Conservation (phyloP, 2,329 filamentous ascomycete species). For the Aspergillus clavatus region DNA sequence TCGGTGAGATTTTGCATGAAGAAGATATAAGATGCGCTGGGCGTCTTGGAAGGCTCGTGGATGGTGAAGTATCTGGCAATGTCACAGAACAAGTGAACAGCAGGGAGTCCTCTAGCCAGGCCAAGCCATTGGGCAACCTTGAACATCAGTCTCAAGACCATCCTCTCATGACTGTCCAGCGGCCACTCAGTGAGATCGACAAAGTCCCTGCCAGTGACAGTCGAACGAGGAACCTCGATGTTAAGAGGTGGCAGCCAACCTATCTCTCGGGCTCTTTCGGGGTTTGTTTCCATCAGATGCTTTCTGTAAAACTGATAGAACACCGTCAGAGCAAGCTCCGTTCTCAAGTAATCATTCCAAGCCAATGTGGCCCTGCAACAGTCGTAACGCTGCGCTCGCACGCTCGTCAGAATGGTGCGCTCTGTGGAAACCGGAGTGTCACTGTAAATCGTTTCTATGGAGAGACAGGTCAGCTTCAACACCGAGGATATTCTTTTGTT, state of each 20-base stretch:
- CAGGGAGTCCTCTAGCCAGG: constrained; percentile 21
- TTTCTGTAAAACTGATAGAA: constrained; percentile 19
- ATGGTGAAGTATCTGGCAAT: constrained; percentile 20
- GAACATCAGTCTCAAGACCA: constrained; percentile 16
- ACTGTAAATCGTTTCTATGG: constrained; percentile 14
- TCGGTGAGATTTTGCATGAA: constrained; percentile 15
- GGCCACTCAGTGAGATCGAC: constrained; percentile 14
- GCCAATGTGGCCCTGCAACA: constrained; percentile 16
- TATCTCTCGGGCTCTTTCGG: constrained; percentile 12
- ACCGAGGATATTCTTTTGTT: neutral
- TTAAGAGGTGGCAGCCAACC: constrained; percentile 17
- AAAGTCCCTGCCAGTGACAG: constrained; percentile 5
- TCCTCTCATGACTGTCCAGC: constrained; percentile 1
- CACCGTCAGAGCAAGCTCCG: constrained; percentile 15
- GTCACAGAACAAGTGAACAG: constrained; percentile 28
- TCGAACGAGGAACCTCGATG: constrained; percentile 8
- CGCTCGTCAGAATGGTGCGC: constrained; percentile 12
- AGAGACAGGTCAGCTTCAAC: neutral
- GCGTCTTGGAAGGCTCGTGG: constrained; percentile 3
- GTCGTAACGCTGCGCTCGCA: constrained; percentile 16
- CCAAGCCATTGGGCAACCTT: constrained; percentile 25
- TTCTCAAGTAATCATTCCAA: constrained; percentile 15
- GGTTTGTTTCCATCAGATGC: constrained; percentile 9
- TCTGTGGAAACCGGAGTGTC: constrained; percentile 8
- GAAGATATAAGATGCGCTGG: constrained; percentile 4